Evolutionary conservation across 352 stramenopile genomes (phyloP), one percentile per base, ranked within the genome.

Genomic region (Phytopythium boreale): DNA sequence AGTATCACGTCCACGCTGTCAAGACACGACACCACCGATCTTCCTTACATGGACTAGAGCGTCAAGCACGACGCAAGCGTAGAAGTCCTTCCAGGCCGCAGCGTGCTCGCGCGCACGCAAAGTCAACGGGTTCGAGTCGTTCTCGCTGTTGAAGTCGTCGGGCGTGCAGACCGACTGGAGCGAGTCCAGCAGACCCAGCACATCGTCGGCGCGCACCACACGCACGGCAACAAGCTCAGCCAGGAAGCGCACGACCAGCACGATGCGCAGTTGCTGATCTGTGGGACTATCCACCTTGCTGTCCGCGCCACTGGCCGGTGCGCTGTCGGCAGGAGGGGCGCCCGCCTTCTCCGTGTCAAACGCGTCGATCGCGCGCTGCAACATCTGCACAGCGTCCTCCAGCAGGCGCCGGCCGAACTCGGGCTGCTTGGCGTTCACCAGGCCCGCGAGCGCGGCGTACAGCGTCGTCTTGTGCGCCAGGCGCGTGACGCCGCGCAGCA

Each of bases 81-180:
- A 83, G 41, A 88, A 92, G 62, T 95, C 87, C 57, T 95, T 92
- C 75, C 84, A 90, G 15, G 87, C 84, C 0, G 74, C 74, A 0
- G 72, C 68, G 59, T 91, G 63, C 61, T 94, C 82, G 4, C 71
- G 67, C 4, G 63, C 64, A 22, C 79, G 64, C 19, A 88, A 61
- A 12, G 73, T 51, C 20, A 73, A 57, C 2, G 79, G 76, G 11
- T n/a, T 31, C 46, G 47, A 10, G 43, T 89, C 82, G 6, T 72
- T 70, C 10, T 89, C 82, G 17, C 29, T 67, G 47, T 70, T 77
- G 46, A 87, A 87, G 57, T 90, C 78, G 20, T 89, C 80, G 0
- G 80, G 70, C 24, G 75, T 89, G 56, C 86, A 94, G 26, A 84
- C 69, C 12, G 72, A 62, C 61, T 93, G 84, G 4, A 95, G 63